phyloP scores from a whole-genome alignment of 805 yeast genomes.

The Metschnikowia baotianmanensis region DNA sequence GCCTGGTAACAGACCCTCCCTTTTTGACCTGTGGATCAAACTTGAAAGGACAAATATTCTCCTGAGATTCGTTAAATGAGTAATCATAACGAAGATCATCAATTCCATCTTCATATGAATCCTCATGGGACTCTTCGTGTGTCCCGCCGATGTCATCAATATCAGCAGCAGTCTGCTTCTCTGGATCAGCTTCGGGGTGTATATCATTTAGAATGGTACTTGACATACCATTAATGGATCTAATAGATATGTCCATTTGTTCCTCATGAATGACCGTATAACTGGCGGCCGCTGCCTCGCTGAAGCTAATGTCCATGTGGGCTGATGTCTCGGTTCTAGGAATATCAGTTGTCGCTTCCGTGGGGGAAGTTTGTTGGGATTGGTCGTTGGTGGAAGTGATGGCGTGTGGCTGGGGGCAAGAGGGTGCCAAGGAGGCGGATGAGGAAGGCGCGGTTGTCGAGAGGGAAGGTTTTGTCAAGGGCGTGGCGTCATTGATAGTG shows the following conservation, averaged over 20 bases:
- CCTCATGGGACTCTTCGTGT: neutral
- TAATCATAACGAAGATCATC: neutral
- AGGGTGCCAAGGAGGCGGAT: neutral
- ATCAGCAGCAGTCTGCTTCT: neutral
- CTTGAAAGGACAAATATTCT: neutral
- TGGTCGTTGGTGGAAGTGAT: neutral
- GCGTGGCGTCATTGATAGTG: neutral
- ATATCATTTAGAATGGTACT: neutral
- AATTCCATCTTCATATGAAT: neutral
- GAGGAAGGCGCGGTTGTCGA: neutral
- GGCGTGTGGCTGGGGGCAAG: neutral
- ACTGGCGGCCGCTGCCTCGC: neutral
- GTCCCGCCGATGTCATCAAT: neutral
- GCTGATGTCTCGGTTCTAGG: neutral
- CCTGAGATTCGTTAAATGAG: neutral
- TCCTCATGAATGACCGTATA: neutral
- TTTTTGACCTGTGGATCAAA: neutral
- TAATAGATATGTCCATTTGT: neutral
- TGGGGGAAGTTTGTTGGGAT: neutral
- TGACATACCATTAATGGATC: neutral
- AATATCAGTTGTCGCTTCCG: neutral
- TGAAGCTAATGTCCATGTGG: neutral
- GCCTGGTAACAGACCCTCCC: neutral
- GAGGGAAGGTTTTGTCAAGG: neutral
- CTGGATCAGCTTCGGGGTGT: neutral